Evolutionary conservation across 1,284 basidiomycete species (phyloP).

Genomic region (Prillingera fragicola): DNA sequence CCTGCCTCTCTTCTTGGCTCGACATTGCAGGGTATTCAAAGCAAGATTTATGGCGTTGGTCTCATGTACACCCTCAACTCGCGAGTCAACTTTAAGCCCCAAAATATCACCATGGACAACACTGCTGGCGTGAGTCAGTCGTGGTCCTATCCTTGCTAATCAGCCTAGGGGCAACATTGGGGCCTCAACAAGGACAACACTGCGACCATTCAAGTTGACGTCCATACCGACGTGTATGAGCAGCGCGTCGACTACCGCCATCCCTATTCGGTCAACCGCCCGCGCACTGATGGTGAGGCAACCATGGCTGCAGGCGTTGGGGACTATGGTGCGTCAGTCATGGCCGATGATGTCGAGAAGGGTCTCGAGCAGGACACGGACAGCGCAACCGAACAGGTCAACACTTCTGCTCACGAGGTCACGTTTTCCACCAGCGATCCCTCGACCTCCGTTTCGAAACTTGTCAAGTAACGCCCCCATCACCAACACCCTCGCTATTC

Average conservation of each 20-base stretch:
- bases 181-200: slow-evolving; percentile 11
- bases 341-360: too few species aligned
- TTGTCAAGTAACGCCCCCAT: too few species aligned
- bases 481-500: too few species aligned
- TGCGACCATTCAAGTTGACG: slow-evolving; percentile 23
- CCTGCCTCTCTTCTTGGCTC: slow-evolving; percentile 27
- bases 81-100: slow-evolving; percentile 9
- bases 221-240: slow-evolving; percentile 17
- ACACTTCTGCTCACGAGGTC: too few species aligned
- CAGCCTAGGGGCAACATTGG: slow-evolving; percentile 13
- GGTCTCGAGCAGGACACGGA: too few species aligned
- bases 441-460: too few species aligned
- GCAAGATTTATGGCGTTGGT: slow-evolving; percentile 27
- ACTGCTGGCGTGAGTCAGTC: not conserved
- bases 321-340: too few species aligned
- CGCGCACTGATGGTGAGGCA: too few species aligned
- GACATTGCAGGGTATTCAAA: slow-evolving; percentile 24
- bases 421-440: too few species aligned
- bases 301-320: too few species aligned
- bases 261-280: too few species aligned
- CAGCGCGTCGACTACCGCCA: not conserved
- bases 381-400: too few species aligned
- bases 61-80: slow-evolving; percentile 32
- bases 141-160: not conserved
- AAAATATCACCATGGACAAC: slow-evolving; percentile 4